Conservation (phyloP, 1,284 basidiomycete genomes). For the Leccinum huronense region DNA sequence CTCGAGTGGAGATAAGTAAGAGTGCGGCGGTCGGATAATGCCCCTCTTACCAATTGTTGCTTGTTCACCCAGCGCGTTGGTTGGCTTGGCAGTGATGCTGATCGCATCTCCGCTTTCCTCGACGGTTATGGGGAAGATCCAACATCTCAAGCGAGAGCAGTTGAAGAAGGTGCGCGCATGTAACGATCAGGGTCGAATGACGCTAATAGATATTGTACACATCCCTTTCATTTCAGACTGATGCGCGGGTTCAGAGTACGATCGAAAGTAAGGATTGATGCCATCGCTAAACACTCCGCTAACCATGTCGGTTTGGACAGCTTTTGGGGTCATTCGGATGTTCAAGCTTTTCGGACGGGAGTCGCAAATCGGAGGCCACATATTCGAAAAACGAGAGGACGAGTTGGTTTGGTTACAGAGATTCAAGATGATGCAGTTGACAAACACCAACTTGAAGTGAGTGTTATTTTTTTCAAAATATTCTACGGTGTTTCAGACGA, state of each 20-base stretch:
- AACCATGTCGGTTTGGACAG: background rate
- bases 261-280: background rate
- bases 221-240: background rate
- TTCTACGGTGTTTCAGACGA: background rate
- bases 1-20: background rate
- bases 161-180: background rate
- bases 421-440: conserved; percentile 2
- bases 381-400: conserved; percentile 3
- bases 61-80: background rate
- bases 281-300: background rate
- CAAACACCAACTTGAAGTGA: conserved; percentile 1
- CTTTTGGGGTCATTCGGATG: conserved; percentile 2
- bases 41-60: background rate
- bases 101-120: background rate
- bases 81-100: conserved; percentile 1
- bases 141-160: conserved; percentile 2
- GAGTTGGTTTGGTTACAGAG: conserved; percentile 2
- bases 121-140: background rate
- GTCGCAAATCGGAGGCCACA: background rate
- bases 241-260: conserved; percentile 1
- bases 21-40: background rate
- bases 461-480: background rate
- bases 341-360: conserved; percentile 7
- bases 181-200: background rate
- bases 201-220: background rate